These are phyloP conservation scores for Nannizziopsis barbatae DNA, from an alignment of 2,329 filamentous ascomycete species.

Conservation along the genomic window DNA sequence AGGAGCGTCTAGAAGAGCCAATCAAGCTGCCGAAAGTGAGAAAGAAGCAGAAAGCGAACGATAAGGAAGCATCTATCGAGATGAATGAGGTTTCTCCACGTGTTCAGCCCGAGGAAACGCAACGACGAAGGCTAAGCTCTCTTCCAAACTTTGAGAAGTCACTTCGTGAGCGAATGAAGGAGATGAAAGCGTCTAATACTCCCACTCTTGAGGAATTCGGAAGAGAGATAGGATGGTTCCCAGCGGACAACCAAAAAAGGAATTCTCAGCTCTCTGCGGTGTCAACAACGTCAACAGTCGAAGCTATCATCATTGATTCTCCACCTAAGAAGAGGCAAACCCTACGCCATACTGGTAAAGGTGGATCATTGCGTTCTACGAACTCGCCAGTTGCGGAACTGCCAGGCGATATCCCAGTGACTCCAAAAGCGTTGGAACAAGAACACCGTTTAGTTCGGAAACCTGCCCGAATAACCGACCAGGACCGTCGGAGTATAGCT, in stretches of 20 bases:
- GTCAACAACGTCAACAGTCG: constrained; percentile 45
- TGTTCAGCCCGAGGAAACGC: not conserved
- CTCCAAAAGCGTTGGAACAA: constrained; percentile 33
- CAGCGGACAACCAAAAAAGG: constrained; percentile 23
- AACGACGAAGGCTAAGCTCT: not conserved
- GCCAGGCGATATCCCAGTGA: constrained; percentile 34
- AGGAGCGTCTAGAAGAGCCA: not conserved
- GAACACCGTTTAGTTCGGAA: constrained; percentile 42
- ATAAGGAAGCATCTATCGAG: constrained; percentile 1
- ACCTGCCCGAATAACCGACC: constrained; percentile 39
- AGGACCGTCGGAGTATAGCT: constrained; percentile 34
- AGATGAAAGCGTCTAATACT: not conserved
- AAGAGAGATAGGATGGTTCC: constrained; percentile 42
- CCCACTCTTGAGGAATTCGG: constrained; percentile 40
- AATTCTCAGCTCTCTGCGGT: constrained; percentile 38
- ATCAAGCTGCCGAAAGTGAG: constrained; percentile 2
- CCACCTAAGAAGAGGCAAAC: constrained; percentile 37
- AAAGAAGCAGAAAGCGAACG: not conserved
- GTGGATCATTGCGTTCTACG: constrained; percentile 40
- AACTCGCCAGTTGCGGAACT: constrained; percentile 37
- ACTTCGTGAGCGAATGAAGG: constrained; percentile 5
- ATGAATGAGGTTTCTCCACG: not conserved
- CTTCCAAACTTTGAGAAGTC: not conserved
- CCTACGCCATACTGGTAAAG: constrained; percentile 45
- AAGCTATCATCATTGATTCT: constrained; percentile 45